Evolutionary conservation across 805 yeast species (phyloP), one percentile per base, ranked within the genome.

Genomic region (Hanseniaspora occidentalis): DNA sequence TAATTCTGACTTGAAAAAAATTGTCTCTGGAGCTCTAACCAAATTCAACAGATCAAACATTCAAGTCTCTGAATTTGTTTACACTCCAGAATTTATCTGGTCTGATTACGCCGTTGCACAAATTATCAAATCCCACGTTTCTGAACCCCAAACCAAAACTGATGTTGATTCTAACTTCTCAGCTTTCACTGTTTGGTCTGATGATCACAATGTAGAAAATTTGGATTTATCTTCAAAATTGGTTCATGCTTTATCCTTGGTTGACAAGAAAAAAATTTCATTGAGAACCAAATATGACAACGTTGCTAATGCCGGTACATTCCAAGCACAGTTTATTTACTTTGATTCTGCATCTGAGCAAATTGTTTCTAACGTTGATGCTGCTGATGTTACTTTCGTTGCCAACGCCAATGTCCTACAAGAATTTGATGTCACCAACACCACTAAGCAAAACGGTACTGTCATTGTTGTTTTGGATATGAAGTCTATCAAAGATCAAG

Each of bases 231-330:
- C 88, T 13, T 69, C 78, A 21, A 74, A 72, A 49, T 61, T 84
- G 45, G 80, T 86, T 0, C 81, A 77, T 45, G 67, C 84, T 18
- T 67, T 81, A 49, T 77, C 94, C 2, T 66, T 81, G 52, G 79
- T 74, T 49, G 72, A 71, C 43, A 54, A 67, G 39, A 65, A 73
- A 43, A 53, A 60, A 33, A 70, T 80, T 42, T 61, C 70, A 40
- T 70, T 73, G 57, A 69, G 81, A 57, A 70, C 81, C 39, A 73
- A 73, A 52, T 84, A 66, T 51, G 95, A 89, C 58, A 86, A 84
- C 57, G 56, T 68, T 27, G 64, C 75, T 13, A 73, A 71, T 39
- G 89, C 88, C 26, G 96, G 96, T 46, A 55, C 74, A 7, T 77
- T 78, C 56, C 84, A 80, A 58, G 71, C 86, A 29, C 83, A 79